A percentile compares a stretch with the other conserved stretches of the same genome.
Evolutionary conservation across 2,329 filamentous ascomycete genomes (phyloP).

Genomic region (Aureobasidium subglaciale): DNA sequence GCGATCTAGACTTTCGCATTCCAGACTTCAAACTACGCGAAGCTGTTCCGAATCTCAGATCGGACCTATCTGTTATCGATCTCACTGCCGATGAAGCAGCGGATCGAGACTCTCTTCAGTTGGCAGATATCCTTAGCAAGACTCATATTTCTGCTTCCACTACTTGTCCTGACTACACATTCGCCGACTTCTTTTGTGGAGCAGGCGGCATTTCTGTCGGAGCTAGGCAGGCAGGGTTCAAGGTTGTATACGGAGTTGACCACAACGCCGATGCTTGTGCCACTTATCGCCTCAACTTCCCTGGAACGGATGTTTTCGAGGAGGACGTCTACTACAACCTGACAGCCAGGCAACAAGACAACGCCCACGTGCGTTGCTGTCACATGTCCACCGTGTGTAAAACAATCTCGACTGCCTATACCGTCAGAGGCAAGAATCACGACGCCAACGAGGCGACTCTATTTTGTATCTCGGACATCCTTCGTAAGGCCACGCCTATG

Average conservation of each 20-base stretch:
- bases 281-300: slow-evolving; percentile 56
- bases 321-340: slow-evolving; percentile 13
- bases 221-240: slow-evolving; percentile 52
- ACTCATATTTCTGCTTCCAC: not conserved
- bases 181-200: slow-evolving; percentile 67
- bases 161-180: slow-evolving; percentile 47
- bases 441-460: slow-evolving; percentile 58
- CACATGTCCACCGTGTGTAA: slow-evolving; percentile 76
- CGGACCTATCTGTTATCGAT: not conserved
- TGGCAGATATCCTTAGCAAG: not conserved
- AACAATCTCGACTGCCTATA: slow-evolving; percentile 66
- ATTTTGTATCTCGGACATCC: slow-evolving; percentile 43
- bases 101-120: not conserved
- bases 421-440: slow-evolving; percentile 49
- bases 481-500: slow-evolving; percentile 55
- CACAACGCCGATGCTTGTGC: slow-evolving; percentile 48
- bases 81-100: not conserved
- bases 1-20: not conserved
- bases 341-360: not conserved
- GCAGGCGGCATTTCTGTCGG: slow-evolving; percentile 65
- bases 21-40: not conserved
- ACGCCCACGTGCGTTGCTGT: not conserved
- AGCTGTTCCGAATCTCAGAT: not conserved
- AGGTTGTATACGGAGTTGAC: slow-evolving; percentile 59
- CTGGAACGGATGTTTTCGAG: slow-evolving; percentile 20